Evolutionary conservation across 2,329 filamentous ascomycete species (phyloP).

Genomic region (Colletotrichum acutatum): DNA sequence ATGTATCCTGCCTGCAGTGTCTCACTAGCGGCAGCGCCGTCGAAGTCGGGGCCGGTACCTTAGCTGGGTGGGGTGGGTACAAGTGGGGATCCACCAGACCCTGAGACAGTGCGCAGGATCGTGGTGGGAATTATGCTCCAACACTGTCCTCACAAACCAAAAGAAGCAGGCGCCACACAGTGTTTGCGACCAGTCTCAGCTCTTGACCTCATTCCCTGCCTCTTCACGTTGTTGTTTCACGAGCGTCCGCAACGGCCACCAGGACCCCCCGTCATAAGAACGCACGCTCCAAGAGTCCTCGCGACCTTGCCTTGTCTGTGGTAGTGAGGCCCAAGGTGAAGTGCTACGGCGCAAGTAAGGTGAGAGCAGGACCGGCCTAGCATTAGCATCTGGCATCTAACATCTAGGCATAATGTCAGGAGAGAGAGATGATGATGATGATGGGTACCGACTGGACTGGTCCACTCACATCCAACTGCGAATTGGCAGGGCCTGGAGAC

Average conservation of each 20-base stretch:
- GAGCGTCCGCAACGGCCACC: conserved; percentile 33
- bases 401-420: background rate
- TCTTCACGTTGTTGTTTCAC: conserved; percentile 34
- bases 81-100: conserved; percentile 15
- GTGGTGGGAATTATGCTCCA: background rate
- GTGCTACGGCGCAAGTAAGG: background rate
- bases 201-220: conserved; percentile 28
- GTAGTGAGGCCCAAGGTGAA: conserved; percentile 22
- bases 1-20: conserved; percentile 32
- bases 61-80: conserved; percentile 21
- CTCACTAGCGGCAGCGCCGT: conserved; percentile 22
- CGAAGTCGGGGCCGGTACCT: conserved; percentile 16
- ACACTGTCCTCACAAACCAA: background rate
- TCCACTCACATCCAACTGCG: background rate
- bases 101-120: conserved; percentile 19
- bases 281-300: conserved; percentile 21
- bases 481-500: conserved; percentile 1
- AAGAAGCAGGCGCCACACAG: background rate
- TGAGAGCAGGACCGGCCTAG: background rate
- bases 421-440: background rate
- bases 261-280: conserved; percentile 23
- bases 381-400: background rate
- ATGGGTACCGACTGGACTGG: background rate
- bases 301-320: conserved; percentile 32
- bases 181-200: conserved; percentile 13